These are phyloP conservation scores for Picochlorum sp. DNA, from an alignment of 139 green algal genomes.

Conservation along the genomic window DNA sequence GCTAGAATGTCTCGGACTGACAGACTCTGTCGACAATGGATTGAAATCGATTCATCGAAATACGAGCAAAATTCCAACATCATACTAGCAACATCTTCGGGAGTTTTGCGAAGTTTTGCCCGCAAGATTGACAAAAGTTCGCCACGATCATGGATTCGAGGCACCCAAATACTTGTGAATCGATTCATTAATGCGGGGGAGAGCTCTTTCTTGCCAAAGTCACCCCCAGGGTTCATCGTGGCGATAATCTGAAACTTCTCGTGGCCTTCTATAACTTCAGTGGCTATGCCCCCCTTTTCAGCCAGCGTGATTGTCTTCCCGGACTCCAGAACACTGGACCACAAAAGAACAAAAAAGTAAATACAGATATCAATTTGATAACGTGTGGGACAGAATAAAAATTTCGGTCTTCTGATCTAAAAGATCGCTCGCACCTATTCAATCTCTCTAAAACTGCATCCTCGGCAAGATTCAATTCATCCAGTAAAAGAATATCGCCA, in stretches of 20 bases:
- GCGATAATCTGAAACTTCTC: slow-evolving; percentile 80
- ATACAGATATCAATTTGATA: no score
- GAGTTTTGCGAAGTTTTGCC: slow-evolving; percentile 18
- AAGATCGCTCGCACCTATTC: slow-evolving; percentile 51
- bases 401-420: no score
- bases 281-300: slow-evolving; percentile 79
- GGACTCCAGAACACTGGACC: slow-evolving; percentile 82
- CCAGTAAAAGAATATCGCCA: slow-evolving; percentile 89
- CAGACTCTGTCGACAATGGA: slow-evolving; percentile 37
- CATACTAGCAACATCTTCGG: neutral
- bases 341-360: no score
- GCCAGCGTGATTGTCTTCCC: slow-evolving; percentile 81
- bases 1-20: slow-evolving; percentile 87
- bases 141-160: slow-evolving; percentile 41
- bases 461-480: slow-evolving; percentile 97
- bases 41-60: slow-evolving; percentile 38
- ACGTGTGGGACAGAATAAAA: no score
- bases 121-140: slow-evolving; percentile 71
- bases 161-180: slow-evolving; percentile 88
- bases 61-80: slow-evolving; percentile 80
- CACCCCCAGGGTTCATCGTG: slow-evolving; percentile 95
- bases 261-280: slow-evolving; percentile 70
- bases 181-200: slow-evolving; percentile 91
- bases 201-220: slow-evolving; percentile 98
- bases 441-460: slow-evolving; percentile 96